Evolutionary conservation across 176 grass and related monocot species (phyloP), one percentile per base, ranked within the genome.

Genomic region (Ampelocalamus luodianensis): DNA sequence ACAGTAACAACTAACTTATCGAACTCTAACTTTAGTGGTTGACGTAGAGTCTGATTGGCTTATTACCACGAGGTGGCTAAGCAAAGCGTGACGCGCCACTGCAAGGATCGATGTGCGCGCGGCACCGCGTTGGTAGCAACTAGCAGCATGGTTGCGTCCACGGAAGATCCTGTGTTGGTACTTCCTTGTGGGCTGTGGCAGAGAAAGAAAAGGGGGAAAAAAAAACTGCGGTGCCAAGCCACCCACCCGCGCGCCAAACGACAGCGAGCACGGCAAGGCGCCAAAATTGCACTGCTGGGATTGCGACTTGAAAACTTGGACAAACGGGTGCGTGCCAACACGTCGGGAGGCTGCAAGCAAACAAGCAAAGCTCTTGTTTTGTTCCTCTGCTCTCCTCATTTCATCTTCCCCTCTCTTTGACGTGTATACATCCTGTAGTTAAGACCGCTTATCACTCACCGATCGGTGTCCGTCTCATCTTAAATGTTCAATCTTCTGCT

Each of bases 361-460:
- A 3, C 58, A 61, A 12, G 18, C 18, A 22, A 26, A 61, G 56
- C 39, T 32, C 0, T 45, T 66, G 23, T 50, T 22, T 13, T 37
- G 24, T 32, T 4, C 8, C 24, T 63, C 74, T 54, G 22, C 24
- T 58, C 37, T 32, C 45, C 71, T 20, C 62, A 3, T 67, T 61
- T 55, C 36, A 20, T 26, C 48, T 32, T 6, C 10, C 5, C 14
- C 34, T 7, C 10, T 9, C 27, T 14, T 20, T 0, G 22, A 10
- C 15, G 12, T 4, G 0, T 7, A 36, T 13, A 53, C 34, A 68
- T 61, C 69, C 12, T 22, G 68, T 3, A 75, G 74, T 81, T 17
- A 81, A 71, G 50, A 34, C 55, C 70, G 40, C 88, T 26, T 54
- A 62, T 79, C 79, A 60, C 60, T 22, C 15, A 3, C 76, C 10